Percentiles rank a stretch among this genome's conserved stretches.
These are phyloP conservation scores for Polyporus arcularius DNA, from an alignment of 768 basidiomycete species.

Conservation along the genomic window DNA sequence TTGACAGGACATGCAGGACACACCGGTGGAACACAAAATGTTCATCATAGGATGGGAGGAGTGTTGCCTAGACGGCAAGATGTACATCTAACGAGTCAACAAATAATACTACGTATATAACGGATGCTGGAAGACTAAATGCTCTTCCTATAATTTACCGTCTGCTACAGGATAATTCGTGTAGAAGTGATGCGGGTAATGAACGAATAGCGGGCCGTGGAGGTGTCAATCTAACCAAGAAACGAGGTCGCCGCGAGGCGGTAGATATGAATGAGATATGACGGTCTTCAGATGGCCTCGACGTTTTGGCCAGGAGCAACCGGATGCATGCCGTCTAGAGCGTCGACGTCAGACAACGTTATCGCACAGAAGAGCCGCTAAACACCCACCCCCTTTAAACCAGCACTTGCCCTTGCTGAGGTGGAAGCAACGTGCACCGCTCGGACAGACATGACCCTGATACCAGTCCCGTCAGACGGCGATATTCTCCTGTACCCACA, in stretches of 20 bases:
- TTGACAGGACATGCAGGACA: background rate
- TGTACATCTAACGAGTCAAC: background rate
- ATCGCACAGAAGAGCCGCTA: background rate
- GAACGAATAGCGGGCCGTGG: background rate
- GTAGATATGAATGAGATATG: background rate
- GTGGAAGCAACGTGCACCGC: conserved; percentile 57
- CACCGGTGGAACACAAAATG: background rate
- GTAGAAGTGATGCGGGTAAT: background rate
- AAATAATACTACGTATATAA: background rate
- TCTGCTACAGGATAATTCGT: background rate
- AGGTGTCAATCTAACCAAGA: background rate
- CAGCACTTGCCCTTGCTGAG: conserved; percentile 81
- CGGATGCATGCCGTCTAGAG: conserved; percentile 44
- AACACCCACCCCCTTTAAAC: conserved; percentile 70
- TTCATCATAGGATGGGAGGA: background rate
- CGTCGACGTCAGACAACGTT: background rate
- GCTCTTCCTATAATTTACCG: conserved; percentile 7
- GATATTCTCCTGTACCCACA: background rate
- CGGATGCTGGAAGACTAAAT: background rate
- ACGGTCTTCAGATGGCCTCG: conserved; percentile 3
- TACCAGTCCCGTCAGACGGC: background rate
- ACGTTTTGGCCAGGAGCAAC: background rate
- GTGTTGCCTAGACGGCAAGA: background rate
- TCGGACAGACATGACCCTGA: conserved; percentile 74
- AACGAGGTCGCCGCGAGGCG: background rate